Base-by-base conservation (phyloP, 2,329 filamentous ascomycete species). In the Plenodomus tracheiphilus region DNA sequence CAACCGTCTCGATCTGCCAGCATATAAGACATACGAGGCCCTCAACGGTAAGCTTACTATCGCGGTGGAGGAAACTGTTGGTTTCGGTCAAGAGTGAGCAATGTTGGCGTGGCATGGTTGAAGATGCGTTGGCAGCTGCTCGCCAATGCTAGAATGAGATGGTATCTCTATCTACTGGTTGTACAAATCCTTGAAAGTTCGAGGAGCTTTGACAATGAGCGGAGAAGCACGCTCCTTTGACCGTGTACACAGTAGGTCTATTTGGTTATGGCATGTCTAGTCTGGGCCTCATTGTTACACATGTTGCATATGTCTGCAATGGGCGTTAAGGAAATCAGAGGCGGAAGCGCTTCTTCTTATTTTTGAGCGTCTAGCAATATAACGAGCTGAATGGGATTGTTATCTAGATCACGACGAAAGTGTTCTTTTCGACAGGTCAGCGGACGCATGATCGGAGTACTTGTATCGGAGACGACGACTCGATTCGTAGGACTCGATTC, bases 31-130 rank as follows among this genome's bases (percentile, higher is more conserved):
- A 18, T 82, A 92, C 65, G 93, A 97, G 56, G 84, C 84, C 62
- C 80, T 99, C 59, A 88, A 93, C 70, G 80, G 86, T 68, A 99
- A 99, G 77, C 80, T 99, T 64, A 94, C 92, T 6, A 96, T 96
- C 75, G 94, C 94, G 20, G 94, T 99, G 46, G 94, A 99, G 77
- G 94, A 99, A 79, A 99, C 94, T 0, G 92, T 99, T 80, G 94
- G 94, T 54, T 99, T 99, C 72, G 94, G 94, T 59, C 94, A 99
- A 78, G 94, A 99, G 79, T 99, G 71, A 56, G 56, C 15, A 32
- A 18, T 15, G 28, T 15, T 32, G 6, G 28, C 28, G 9, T 15
- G 13, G 28, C 8, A 11, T 32, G 28, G 28, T 32, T 15, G 28
- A 32, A 15, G 28, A 11, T 32, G 13, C 6, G 7, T 32, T 32